Evolutionary conservation across 2,329 filamentous ascomycete species (phyloP), one percentile per base, ranked within the genome.

Genomic region (Cercospora beticola): DNA sequence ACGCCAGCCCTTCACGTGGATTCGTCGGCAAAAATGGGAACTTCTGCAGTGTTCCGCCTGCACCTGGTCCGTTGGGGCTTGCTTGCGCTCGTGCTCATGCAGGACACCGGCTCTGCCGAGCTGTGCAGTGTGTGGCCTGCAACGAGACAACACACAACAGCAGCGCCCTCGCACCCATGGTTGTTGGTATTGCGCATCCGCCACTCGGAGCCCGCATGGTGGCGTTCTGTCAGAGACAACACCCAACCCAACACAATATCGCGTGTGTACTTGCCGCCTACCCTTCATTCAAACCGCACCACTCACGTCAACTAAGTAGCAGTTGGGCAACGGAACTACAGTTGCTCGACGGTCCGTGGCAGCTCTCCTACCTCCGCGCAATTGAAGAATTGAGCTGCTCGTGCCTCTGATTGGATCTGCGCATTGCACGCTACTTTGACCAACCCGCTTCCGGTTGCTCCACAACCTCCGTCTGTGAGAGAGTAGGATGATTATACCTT

Each of bases 271-370:
- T 3, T 52, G 46, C 46, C 46, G 46, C 18, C 46, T 52, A 23
- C 46, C 46, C 21, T 23, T 52, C 46, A 40, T 40, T 52, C 46
- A n/a, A 6, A 28, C 14, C 14, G 30, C 26, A 58, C 54, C 54
- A 18, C 21, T 33, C 30, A 62, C 33, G 5, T 46, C 31, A 6
- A 62, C 21, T 28, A 12, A 9, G 5, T 12, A 18, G 7, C 59
- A 23, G 36, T 12, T 23, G 23, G 14, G 21, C 26, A n/a, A 30
- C 23, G 40, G 59, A 62, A 62, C 59, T 30, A 26, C 30, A 49
- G 59, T 40, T 62, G 59, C 59, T 61, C 58, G n/a, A 26, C 59
- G 59, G 59, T 62, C 59, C 59, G 59, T 43, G 59, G 31, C 59
- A 62, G 33, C 59, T 62, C 18, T 62, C 33, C 33, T 21, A 14